Percentiles rank a stretch among this genome's conserved stretches.
phyloP scores from a whole-genome alignment of 441 rosid species.

The Manihot esculenta region DNA sequence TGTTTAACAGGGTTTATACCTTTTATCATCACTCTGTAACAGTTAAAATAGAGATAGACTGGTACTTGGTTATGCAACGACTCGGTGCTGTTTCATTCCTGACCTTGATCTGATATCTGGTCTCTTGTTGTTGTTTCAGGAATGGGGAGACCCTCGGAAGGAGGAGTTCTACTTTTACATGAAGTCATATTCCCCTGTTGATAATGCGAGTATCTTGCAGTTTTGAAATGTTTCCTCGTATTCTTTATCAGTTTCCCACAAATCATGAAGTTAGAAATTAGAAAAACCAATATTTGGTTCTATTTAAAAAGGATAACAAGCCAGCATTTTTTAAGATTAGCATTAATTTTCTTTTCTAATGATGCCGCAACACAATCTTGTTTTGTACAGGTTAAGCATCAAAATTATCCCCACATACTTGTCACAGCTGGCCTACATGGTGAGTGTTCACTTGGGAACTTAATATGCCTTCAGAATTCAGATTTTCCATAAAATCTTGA shows the following conservation, averaged over 20 bases:
- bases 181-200: constrained; percentile 96
- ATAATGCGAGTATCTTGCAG: constrained; percentile 50
- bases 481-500: too few relatives aligned
- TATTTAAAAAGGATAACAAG: background rate
- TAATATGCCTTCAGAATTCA: background rate
- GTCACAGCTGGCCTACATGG: constrained; percentile 87
- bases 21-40: background rate
- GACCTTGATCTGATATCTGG: background rate
- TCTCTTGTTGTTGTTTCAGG: constrained; percentile 45
- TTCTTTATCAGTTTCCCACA: background rate
- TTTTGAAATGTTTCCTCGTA: constrained; percentile 12
- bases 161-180: constrained; percentile 81
- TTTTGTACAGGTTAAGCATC: constrained; percentile 58
- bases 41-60: background rate
- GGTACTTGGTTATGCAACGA: background rate
- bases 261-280: background rate
- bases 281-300: background rate
- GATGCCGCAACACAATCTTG: constrained; percentile 12
- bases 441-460: constrained; percentile 27
- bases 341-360: background rate
- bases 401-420: constrained; percentile 77
- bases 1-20: background rate
- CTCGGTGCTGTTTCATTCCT: background rate
- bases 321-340: background rate
- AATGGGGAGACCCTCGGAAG: constrained; percentile 96